phyloP scores from a whole-genome alignment of 805 yeast genomes.

The Ogataea philodendri region DNA sequence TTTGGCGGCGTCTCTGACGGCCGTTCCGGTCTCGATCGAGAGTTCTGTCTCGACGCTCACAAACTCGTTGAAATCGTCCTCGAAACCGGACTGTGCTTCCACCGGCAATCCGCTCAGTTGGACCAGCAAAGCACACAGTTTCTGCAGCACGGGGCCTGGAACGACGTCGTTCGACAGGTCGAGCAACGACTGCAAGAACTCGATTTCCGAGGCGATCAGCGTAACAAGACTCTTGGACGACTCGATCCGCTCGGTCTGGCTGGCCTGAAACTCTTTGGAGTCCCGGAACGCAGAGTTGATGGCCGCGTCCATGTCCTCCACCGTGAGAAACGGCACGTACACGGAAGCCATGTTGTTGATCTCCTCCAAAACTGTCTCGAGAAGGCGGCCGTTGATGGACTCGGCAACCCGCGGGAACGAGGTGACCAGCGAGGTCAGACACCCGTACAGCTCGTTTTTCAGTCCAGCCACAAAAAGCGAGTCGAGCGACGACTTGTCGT shows the following conservation, averaged over 20 bases:
- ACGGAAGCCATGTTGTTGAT: constrained; percentile 18
- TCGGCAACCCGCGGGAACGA: constrained; percentile 25
- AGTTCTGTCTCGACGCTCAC: constrained; percentile 76
- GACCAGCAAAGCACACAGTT: constrained; percentile 33
- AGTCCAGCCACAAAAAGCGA: constrained; percentile 25
- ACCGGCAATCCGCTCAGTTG: constrained; percentile 42
- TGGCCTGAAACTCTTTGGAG: constrained; percentile 17
- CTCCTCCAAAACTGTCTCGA: constrained; percentile 21
- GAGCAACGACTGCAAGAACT: constrained; percentile 29
- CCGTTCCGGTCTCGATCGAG: constrained; percentile 40
- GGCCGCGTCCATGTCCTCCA: constrained; percentile 3
- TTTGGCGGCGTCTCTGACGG: constrained; percentile 59
- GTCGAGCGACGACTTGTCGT: constrained; percentile 1
- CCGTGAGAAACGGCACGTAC: constrained; percentile 20
- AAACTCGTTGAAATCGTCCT: constrained; percentile 61
- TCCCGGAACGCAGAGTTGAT: constrained; percentile 21
- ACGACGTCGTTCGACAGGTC: constrained; percentile 21
- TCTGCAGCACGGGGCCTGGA: constrained; percentile 16
- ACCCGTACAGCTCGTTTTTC: constrained; percentile 30
- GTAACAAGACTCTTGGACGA: constrained; percentile 20
- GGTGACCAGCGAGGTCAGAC: constrained; percentile 27
- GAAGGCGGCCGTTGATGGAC: constrained; percentile 8
- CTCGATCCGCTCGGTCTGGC: constrained; percentile 27
- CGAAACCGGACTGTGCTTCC: constrained; percentile 47
- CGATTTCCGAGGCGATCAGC: constrained; percentile 32